Conservation (phyloP, 192 early-diverging fungal genomes). For the Allomyces macrogynus region DNA sequence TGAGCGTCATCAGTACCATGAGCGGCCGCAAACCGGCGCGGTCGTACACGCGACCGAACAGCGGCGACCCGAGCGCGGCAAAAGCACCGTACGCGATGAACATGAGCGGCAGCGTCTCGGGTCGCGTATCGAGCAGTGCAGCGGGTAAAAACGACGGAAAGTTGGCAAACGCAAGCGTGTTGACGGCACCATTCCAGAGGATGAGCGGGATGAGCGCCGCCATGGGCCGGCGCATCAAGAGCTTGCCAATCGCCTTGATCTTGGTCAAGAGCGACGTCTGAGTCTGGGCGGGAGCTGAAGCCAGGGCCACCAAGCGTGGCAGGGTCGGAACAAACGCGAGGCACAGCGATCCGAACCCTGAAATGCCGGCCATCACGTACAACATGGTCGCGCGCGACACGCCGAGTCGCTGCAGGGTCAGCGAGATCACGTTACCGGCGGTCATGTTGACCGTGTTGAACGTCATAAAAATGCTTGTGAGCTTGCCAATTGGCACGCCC, state of each 20-base stretch:
- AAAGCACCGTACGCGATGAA: not conserved
- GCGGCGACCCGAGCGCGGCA: not conserved
- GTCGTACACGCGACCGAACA: not conserved
- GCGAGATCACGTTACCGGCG: not conserved
- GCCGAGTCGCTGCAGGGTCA: not conserved
- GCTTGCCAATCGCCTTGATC: no score
- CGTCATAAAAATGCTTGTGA: not conserved
- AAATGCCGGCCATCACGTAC: not conserved
- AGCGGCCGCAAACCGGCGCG: not conserved
- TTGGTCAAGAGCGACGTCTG: no score
- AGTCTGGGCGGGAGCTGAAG: no score
- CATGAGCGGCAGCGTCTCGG: not conserved
- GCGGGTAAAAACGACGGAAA: not conserved
- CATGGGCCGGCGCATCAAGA: not conserved
- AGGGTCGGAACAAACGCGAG: not conserved
- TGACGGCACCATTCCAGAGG: not conserved
- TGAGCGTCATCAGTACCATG: not conserved
- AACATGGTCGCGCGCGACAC: not conserved
- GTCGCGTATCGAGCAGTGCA: not conserved
- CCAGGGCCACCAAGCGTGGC: not conserved
- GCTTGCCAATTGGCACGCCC: not conserved
- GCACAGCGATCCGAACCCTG: not conserved
- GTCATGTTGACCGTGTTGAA: not conserved
- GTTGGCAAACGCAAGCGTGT: not conserved
- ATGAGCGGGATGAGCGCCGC: not conserved